These are phyloP conservation scores for Xanthoparmelia taractica DNA, from an alignment of 495 filamentous ascomycete genomes.

Conservation along the genomic window DNA sequence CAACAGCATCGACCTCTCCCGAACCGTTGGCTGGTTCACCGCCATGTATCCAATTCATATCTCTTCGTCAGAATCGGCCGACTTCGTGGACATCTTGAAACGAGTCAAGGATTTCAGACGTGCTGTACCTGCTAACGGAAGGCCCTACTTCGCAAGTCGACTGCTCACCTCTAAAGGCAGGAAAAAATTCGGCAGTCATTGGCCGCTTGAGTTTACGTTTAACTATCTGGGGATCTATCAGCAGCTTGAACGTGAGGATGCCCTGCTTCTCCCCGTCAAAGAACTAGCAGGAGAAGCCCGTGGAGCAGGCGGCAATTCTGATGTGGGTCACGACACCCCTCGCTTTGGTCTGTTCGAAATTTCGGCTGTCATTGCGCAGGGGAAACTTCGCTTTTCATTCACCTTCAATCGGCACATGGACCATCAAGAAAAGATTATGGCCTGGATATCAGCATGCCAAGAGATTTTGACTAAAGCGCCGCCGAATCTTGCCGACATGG, in stretches of 20 bases:
- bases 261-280: conserved; percentile 51
- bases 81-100: conserved; percentile 36
- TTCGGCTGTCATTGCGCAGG: conserved; percentile 51
- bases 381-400: conserved; percentile 55
- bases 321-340: conserved; percentile 48
- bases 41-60: conserved; percentile 45
- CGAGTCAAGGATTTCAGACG: conserved; percentile 43
- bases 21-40: conserved; percentile 58
- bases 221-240: conserved; percentile 61
- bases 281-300: conserved; percentile 42
- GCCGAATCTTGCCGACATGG: conserved; percentile 40
- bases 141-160: conserved; percentile 43
- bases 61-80: conserved; percentile 21
- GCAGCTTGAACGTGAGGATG: conserved; percentile 53
- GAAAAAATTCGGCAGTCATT: conserved; percentile 39
- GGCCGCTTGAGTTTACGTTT: conserved; percentile 63
- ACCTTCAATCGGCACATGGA: conserved; percentile 53
- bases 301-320: conserved; percentile 44
- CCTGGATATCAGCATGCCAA: conserved; percentile 55
- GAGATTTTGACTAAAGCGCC: conserved; percentile 46
- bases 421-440: conserved; percentile 47
- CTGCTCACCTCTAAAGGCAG: conserved; percentile 41
- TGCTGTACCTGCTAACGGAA: conserved; percentile 41
- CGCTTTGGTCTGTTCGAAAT: conserved; percentile 63
- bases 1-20: conserved; percentile 45